phyloP scores from a whole-genome alignment of 192 early-diverging fungal genomes.

The Paraglomus occultum region DNA sequence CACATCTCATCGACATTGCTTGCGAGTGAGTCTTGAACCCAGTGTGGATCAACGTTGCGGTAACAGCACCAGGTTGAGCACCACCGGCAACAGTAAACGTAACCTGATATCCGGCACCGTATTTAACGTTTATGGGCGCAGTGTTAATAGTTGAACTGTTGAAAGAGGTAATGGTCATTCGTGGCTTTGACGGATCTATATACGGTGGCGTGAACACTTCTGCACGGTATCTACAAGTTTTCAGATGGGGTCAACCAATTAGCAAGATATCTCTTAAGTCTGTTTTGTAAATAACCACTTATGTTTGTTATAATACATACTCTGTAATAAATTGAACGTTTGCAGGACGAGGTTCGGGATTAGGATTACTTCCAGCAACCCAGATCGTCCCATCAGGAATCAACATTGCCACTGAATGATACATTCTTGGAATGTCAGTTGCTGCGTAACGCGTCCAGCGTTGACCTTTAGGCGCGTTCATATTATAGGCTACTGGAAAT shows the following conservation, averaged over 20 bases:
- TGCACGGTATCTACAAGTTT: constrained; percentile 46
- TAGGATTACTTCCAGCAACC: constrained; percentile 44
- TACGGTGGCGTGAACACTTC: constrained; percentile 60
- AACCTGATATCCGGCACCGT: constrained; percentile 30
- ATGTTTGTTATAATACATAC: constrained; percentile 8
- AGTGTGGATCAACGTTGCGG: constrained; percentile 43
- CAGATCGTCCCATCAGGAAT: constrained; percentile 45
- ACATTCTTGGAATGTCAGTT: constrained; percentile 50
- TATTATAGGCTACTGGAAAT: constrained; percentile 54
- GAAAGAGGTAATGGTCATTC: constrained; percentile 32
- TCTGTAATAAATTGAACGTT: constrained; percentile 46
- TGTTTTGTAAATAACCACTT: too few relatives aligned
- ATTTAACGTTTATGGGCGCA: constrained; percentile 29
- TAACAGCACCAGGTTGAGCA: constrained; percentile 32
- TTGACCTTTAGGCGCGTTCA: constrained; percentile 30
- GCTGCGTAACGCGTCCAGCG: constrained; percentile 33
- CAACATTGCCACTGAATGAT: constrained; percentile 56
- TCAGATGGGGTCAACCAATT: too few relatives aligned
- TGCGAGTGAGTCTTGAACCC: constrained; percentile 56
- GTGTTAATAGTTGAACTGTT: neutral
- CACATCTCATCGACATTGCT: constrained; percentile 50
- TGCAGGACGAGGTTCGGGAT: constrained; percentile 29
- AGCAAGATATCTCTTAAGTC: too few relatives aligned
- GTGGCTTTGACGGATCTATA: constrained; percentile 39
- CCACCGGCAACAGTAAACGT: constrained; percentile 26